A percentile compares a stretch with the other conserved stretches of the same genome.
Evolutionary conservation across 2,329 filamentous ascomycete genomes (phyloP).

Genomic region (Colletotrichum higginsianum): DNA sequence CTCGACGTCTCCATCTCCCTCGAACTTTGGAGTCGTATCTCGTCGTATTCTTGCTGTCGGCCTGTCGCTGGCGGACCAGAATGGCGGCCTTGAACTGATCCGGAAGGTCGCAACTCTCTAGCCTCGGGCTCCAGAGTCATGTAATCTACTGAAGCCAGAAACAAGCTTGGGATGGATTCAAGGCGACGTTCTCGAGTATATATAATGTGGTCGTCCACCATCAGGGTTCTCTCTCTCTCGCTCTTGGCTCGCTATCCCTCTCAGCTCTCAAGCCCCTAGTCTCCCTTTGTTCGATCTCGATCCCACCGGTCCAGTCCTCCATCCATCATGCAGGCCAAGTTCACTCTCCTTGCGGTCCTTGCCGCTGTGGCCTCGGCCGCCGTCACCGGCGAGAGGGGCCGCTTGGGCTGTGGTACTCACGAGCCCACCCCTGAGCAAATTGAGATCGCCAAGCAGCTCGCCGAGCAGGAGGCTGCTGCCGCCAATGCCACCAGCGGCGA

Average conservation of each 20-base stretch:
- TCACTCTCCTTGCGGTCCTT: conserved; percentile 23
- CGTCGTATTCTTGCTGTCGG: background rate
- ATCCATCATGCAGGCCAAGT: conserved; percentile 23
- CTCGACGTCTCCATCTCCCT: background rate
- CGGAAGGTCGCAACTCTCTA: conserved; percentile 22
- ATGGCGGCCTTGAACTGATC: conserved; percentile 4
- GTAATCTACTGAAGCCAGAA: background rate
- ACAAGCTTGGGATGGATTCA: background rate
- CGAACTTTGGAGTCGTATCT: background rate
- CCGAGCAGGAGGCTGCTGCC: conserved; percentile 39
- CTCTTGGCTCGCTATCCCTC: conserved; percentile 21
- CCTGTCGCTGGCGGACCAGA: background rate
- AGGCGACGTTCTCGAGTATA: conserved; percentile 4
- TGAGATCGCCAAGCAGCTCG: conserved; percentile 43
- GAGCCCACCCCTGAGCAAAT: conserved; percentile 31
- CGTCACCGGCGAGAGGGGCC: conserved; percentile 13
- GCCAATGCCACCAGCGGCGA: conserved; percentile 29
- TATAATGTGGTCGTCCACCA: conserved; percentile 9
- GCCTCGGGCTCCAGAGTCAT: background rate
- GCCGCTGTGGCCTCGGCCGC: conserved; percentile 27
- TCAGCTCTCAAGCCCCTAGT: conserved; percentile 15
- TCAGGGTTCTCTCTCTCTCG: conserved; percentile 4
- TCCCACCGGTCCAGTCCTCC: background rate
- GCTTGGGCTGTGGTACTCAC: conserved; percentile 23
- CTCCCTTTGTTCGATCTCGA: conserved; percentile 6